Evolutionary conservation across 2,329 filamentous ascomycete species (phyloP).

Genomic region (Trichoderma pleuroti): DNA sequence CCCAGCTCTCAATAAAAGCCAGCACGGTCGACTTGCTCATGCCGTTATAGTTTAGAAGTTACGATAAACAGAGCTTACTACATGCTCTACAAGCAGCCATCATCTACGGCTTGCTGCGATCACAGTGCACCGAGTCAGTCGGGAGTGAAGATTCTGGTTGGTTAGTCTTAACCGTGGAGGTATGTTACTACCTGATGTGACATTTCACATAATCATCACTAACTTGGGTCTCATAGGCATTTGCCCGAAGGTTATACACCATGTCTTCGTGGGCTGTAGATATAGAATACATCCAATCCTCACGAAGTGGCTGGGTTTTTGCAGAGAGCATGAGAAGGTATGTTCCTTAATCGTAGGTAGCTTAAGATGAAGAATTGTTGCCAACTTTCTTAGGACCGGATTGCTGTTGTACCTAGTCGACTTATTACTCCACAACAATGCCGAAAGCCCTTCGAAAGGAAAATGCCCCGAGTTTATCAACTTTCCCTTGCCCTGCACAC

Average conservation of each 20-base stretch:
- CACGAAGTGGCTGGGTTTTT: not conserved
- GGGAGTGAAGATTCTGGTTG: not conserved
- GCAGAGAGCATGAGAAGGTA: not conserved
- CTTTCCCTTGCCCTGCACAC: constrained; percentile 3
- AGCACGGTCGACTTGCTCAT: not conserved
- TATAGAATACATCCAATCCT: not conserved
- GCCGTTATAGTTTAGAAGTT: not conserved
- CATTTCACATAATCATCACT: not conserved
- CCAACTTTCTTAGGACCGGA: not conserved
- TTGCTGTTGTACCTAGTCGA: not conserved
- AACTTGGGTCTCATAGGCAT: not conserved
- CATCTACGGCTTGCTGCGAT: not conserved
- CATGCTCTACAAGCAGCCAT: not conserved
- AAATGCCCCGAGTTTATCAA: constrained; percentile 5
- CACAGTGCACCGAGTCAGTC: not conserved
- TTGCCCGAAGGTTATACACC: not conserved
- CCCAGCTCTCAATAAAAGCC: not conserved
- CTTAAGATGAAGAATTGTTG: not conserved
- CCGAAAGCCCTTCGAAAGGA: not conserved
- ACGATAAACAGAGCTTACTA: not conserved
- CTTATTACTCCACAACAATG: not conserved
- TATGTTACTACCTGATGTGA: not conserved
- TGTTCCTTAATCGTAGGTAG: not conserved
- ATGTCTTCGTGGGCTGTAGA: not conserved
- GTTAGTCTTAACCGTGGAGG: not conserved